phyloP scores from a whole-genome alignment of 306 rosid genomes.

The Ormosia emarginata region DNA sequence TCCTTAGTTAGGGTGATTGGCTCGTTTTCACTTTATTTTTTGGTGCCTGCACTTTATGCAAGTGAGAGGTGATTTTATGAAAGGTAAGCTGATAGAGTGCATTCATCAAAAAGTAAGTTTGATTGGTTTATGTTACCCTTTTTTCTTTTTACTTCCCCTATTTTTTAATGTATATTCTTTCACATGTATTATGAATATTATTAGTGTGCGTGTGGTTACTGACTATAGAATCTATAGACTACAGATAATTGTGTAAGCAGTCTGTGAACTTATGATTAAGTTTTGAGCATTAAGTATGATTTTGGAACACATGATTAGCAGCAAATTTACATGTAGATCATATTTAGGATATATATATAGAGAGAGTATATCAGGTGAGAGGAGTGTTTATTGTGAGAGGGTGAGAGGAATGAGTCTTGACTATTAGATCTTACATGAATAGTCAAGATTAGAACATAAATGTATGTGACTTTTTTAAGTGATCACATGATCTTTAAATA shows the following conservation, averaged over 20 bases:
- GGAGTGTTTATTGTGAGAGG: too few relatives aligned
- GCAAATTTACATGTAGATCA: neutral
- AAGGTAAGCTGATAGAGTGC: slow-evolving; percentile 44
- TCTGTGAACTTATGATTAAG: neutral
- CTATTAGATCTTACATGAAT: too few relatives aligned
- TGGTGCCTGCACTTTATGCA: slow-evolving; percentile 55
- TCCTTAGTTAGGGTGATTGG: neutral
- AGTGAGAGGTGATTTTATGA: slow-evolving; percentile 15
- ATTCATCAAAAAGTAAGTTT: slow-evolving; percentile 51
- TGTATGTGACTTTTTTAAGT: too few relatives aligned
- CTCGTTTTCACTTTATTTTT: slow-evolving; percentile 37
- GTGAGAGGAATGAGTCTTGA: too few relatives aligned
- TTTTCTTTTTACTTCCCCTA: neutral
- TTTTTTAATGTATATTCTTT: slow-evolving; percentile 18
- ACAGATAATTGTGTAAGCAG: slow-evolving; percentile 5
- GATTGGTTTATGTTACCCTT: slow-evolving; percentile 2
- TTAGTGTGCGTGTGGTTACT: slow-evolving; percentile 23
- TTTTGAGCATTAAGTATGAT: neutral
- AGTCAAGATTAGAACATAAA: too few relatives aligned
- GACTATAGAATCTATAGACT: slow-evolving; percentile 6
- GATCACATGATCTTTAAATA: too few relatives aligned
- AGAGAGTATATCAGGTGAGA: too few relatives aligned
- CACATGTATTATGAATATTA: slow-evolving; percentile 27
- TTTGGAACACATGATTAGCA: neutral
- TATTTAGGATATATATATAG: too few relatives aligned